Percentiles rank a stretch among this genome's conserved stretches.
These are phyloP conservation scores for Haberlea rhodopensis DNA, from an alignment of 257 asterid species.

Conservation along the genomic window DNA sequence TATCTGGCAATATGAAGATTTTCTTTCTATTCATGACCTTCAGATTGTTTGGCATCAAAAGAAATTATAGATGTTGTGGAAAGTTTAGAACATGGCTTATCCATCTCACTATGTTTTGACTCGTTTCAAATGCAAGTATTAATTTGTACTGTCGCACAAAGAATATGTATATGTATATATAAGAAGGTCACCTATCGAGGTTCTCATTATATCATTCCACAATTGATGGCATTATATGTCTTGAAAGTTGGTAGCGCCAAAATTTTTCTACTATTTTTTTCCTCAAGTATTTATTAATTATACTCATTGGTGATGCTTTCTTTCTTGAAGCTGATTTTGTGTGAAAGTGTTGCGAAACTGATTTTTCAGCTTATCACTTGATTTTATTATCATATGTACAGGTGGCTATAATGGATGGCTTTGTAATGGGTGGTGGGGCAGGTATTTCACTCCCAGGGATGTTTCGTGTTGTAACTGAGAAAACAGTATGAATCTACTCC, in stretches of 20 bases:
- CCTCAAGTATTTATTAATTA: background rate
- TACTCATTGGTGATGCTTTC: background rate
- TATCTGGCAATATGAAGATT: background rate
- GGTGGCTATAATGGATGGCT: slow-evolving; percentile 96
- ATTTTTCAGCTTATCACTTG: slow-evolving; percentile 7
- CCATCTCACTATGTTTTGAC: background rate
- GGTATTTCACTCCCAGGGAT: slow-evolving; percentile 96
- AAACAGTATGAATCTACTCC: slow-evolving; percentile 76
- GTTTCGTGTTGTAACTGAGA: slow-evolving; percentile 92
- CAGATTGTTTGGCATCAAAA: background rate
- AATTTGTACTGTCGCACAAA: background rate
- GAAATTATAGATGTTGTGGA: background rate
- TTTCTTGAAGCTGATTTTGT: slow-evolving; percentile 14
- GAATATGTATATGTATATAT: no score
- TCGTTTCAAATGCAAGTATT: background rate
- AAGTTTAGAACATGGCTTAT: background rate
- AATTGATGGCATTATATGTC: background rate
- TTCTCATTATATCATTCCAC: background rate
- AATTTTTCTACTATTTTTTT: slow-evolving; percentile 2
- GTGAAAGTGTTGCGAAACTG: slow-evolving; percentile 16
- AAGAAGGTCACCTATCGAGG: background rate
- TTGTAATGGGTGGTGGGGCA: slow-evolving; percentile 93
- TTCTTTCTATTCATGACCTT: background rate
- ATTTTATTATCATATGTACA: slow-evolving; percentile 31
- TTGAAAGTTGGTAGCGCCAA: background rate